A percentile compares a stretch with the other conserved stretches of the same genome.
Conservation (phyloP, 2,329 filamentous ascomycete genomes). For the Onygenales sp. region DNA sequence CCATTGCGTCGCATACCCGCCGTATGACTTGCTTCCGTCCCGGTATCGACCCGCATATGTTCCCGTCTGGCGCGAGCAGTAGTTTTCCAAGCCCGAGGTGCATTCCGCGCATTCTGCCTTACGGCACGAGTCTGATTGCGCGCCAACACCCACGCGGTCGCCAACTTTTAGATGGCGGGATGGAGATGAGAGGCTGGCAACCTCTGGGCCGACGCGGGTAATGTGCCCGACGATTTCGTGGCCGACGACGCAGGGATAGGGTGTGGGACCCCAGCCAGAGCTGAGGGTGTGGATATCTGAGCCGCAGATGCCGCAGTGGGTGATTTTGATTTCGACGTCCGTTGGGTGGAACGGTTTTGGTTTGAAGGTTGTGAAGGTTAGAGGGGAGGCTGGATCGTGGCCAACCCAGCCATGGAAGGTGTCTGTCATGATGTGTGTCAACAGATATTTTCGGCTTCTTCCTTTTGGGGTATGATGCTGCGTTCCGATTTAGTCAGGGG, state of each 20-base stretch:
- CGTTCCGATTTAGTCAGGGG: too few relatives aligned
- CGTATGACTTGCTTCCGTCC: slow-evolving; percentile 48
- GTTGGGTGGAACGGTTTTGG: slow-evolving; percentile 43
- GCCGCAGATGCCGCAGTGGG: slow-evolving; percentile 59
- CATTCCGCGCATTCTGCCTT: slow-evolving; percentile 33
- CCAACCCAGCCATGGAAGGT: slow-evolving; percentile 32
- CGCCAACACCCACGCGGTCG: slow-evolving; percentile 59
- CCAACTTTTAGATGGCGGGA: slow-evolving; percentile 47
- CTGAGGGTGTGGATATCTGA: slow-evolving; percentile 51
- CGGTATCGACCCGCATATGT: slow-evolving; percentile 29
- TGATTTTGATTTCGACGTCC: slow-evolving; percentile 58
- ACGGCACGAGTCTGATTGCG: slow-evolving; percentile 49
- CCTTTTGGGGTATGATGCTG: neutral
- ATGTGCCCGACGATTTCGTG: slow-evolving; percentile 61
- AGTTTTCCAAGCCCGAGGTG: slow-evolving; percentile 28
- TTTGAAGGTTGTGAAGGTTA: slow-evolving; percentile 26
- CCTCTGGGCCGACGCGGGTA: slow-evolving; percentile 56
- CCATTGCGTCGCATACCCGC: slow-evolving; percentile 48
- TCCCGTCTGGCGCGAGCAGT: slow-evolving; percentile 27
- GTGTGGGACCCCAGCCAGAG: slow-evolving; percentile 41
- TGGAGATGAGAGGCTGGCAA: slow-evolving; percentile 37
- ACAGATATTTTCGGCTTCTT: neutral
- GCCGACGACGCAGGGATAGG: slow-evolving; percentile 44
- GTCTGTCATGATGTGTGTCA: neutral
- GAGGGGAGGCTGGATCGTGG: slow-evolving; percentile 21